Evolutionary conservation across 305 asterid genomes (phyloP), one percentile per base, ranked within the genome.

Genomic region (Striga hermonthica): DNA sequence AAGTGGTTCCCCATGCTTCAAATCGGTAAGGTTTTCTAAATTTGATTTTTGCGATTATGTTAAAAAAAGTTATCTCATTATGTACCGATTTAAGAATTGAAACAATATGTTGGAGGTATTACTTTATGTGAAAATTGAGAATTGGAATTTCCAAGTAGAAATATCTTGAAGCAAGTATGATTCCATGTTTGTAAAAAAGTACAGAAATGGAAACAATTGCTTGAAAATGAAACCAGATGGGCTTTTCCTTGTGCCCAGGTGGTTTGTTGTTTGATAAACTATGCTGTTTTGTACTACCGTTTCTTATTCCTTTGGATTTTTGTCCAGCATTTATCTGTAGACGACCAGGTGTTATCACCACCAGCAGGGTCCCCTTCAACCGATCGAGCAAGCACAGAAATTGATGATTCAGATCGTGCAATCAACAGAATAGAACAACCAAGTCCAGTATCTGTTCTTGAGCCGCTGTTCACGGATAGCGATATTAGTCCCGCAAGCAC

Each of bases 371-470:
- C 91, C 37, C 81, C 83, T 5, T 53, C 84, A 58, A 67, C 54
- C 54, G 68, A 79, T 73, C 78, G 77, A 7, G 74, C 56, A 47
- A 53, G 76, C 47, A 22, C 34, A 37, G 82, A 86, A 80, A 60
- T 66, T 62, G 82, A 82, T 79, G 83, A 78, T 65, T 69, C 82
- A 31, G 86, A 77, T 43, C 67, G 67, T 57, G 64, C 62, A 4
- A 62, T 62, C 38, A 83, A 83, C 66, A 85, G 81, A 82, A 73
- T 75, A 64, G 96, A 76, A 68, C 82, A 83, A 16, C 96, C 97
- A 13, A 94, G 99, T 76, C 99, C 99, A 12, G 53, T 85, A 63
- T 94, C 99, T 49, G 89, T 94, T 68, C 97, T 94, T 7, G 98
- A 94, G 76, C 93, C 90, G 45, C 56, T 86, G 62, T 90, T 82